Base-by-base conservation (phyloP, 2,329 filamentous ascomycete genomes). In the Fusarium buharicum region DNA sequence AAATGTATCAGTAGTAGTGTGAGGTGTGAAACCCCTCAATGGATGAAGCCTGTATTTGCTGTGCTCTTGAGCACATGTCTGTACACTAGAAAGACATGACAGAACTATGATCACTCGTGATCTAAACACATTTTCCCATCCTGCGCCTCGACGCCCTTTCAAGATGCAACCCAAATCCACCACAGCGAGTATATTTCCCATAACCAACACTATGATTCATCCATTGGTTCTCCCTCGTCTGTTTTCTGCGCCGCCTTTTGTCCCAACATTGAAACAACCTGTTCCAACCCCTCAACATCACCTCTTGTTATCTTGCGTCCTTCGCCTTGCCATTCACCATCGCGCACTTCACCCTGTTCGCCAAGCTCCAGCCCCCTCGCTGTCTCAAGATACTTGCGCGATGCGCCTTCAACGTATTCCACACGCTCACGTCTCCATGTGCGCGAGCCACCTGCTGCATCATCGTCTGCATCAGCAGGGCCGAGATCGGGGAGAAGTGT, bases 401-500 rank as follows among this genome's bases (percentile, higher is more conserved):
- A 91, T 70, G 93, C 88, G 50, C 84, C 84, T 76, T 97, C 93
- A 44, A 98, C 88, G 73, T 98, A 98, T 65, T 90, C 85, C 53
- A 89, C 82, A 58, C 94, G 82, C 73, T 95, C 88, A 49, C 87
- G 84, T 34, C 88, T 84, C 79, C 87, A 91, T 40, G 83, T 83
- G 71, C 82, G 81, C 49, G 80, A 71, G 16, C 58, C 76, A n/a
- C 74, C 70, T 14, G 70, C 70, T 4, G 67, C 60, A 37, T 71
- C 59, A 61, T 73, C 72, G 4, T 75, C 75, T 24, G 74, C 72
- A 4, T 75, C 70, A 1, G 65, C 60, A 12, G 59, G 45, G 39
- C 62, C 59, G 24, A 96, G 77, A 56, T 89, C 86, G 0, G 90
- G 87, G 59, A 88, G 81, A 31, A 97, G 79, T 12, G 84, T 82